Evolutionary conservation across 768 basidiomycete species (phyloP).

Genomic region (Chlorophyllum brunneum): DNA sequence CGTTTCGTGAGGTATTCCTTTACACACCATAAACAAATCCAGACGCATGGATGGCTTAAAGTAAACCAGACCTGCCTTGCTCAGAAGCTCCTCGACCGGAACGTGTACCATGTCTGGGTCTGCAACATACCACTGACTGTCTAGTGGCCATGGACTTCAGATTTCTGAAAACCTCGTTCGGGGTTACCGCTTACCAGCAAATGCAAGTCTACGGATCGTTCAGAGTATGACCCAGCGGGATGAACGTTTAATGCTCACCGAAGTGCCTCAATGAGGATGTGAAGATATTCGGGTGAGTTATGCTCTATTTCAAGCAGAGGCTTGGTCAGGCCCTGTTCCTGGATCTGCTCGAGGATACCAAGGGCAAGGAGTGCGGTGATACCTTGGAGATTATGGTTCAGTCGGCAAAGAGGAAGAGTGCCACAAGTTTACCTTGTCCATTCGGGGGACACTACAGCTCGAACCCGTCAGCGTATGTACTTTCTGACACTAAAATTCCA

Average conservation of each 20-base stretch:
- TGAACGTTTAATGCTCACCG: slow-evolving; percentile 40
- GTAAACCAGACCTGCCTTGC: slow-evolving; percentile 51
- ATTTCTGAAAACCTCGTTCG: background rate
- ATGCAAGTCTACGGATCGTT: slow-evolving; percentile 50
- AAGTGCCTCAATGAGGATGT: slow-evolving; percentile 81
- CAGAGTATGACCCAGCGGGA: background rate
- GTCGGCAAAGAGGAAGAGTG: background rate
- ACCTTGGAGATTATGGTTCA: slow-evolving; percentile 34
- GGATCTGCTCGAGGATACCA: slow-evolving; percentile 86
- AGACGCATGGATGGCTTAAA: background rate
- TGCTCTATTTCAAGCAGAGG: slow-evolving; percentile 81
- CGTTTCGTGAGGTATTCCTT: slow-evolving; percentile 83
- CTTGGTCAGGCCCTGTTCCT: slow-evolving; percentile 64
- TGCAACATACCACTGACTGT: slow-evolving; percentile 86
- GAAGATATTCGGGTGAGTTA: slow-evolving; percentile 87
- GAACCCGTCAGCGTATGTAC: slow-evolving; percentile 5
- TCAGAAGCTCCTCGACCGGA: slow-evolving; percentile 79
- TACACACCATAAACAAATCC: background rate
- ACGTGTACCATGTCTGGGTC: slow-evolving; percentile 80
- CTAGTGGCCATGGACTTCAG: slow-evolving; percentile 33
- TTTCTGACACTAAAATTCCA: background rate
- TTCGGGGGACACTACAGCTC: slow-evolving; percentile 83
- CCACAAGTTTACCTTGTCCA: slow-evolving; percentile 65
- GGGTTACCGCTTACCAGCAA: slow-evolving; percentile 53
- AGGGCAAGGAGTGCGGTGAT: slow-evolving; percentile 90